These are phyloP conservation scores for Epichloe amarillans DNA, from an alignment of 2,329 filamentous ascomycete genomes.

Conservation along the genomic window DNA sequence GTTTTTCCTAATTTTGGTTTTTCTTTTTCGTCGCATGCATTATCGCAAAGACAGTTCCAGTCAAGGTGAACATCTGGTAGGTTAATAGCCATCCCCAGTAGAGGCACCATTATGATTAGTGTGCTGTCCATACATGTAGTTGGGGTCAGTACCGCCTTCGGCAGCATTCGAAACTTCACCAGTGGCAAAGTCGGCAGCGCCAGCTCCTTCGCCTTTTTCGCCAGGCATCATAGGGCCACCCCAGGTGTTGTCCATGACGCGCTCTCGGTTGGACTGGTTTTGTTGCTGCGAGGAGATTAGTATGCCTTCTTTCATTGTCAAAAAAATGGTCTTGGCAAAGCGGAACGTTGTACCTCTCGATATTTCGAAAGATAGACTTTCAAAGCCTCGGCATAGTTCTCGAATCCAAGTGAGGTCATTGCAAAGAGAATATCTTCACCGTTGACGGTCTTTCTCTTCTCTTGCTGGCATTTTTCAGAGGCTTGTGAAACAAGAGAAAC, in stretches of 20 bases:
- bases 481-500: constrained; percentile 37
- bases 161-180: constrained; percentile 26
- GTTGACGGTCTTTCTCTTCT: constrained; percentile 98
- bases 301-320: not conserved
- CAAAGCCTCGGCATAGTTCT: constrained; percentile 94
- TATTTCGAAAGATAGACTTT: constrained; percentile 98
- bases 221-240: constrained; percentile 18
- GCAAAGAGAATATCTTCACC: constrained; percentile 97
- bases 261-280: constrained; percentile 27
- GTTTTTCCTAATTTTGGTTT: not conserved
- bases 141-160: constrained; percentile 27
- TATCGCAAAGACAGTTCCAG: not conserved
- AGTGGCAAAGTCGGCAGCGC: constrained; percentile 27
- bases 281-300: constrained; percentile 20
- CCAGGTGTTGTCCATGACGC: constrained; percentile 24
- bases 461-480: constrained; percentile 97
- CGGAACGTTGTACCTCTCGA: constrained; percentile 62
- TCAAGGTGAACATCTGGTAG: not conserved
- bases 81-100: constrained; percentile 37
- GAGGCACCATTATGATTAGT: constrained; percentile 45
- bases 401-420: constrained; percentile 97
- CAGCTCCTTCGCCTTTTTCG: constrained; percentile 19
- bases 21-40: constrained; percentile 1
- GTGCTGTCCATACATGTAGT: constrained; percentile 42
- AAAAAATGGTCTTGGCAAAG: not conserved